Base-by-base conservation (phyloP, 345 rosid genomes). In the Crucihimalaya himalaica region DNA sequence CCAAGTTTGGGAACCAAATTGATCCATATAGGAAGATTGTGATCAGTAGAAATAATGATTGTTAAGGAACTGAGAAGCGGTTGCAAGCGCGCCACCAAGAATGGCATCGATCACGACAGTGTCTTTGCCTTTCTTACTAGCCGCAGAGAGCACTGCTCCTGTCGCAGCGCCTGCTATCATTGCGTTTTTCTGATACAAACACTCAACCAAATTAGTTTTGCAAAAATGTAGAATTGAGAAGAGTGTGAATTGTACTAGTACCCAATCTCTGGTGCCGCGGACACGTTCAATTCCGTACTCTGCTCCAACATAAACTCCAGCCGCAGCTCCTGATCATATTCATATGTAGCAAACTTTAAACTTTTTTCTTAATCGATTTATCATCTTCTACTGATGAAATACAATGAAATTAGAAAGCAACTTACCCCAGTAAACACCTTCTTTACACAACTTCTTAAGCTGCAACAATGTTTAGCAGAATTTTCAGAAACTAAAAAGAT, bases 351-450 rank as follows among this genome's bases (percentile, higher is more conserved):
- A 53, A 46, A 46, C n/a, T 10, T 27, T 19, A 52, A 5, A 23
- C 25, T 23, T n/a, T 39, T 61, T 18, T 6, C 11, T 15, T 45
- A 8, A 37, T 61, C 28, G 5, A 27, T 27, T 27, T 27, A 1
- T 29, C 9, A 15, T 45, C 34, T 23, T 23, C 25, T 3, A 23
- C 3, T 23, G 25, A 23, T 23, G 34, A 31, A 31, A 31, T 6
- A 31, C 12, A 34, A 35, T 65, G 21, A 28, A 4, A 35, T 11
- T 59, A 21, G 16, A 45, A 51, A 55, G 15, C 2, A 75, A 65
- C 86, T 78, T 80, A 91, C 98, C 96, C 95, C 97, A 88, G 58
- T 84, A 89, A 63, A 79, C 93, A 74, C 93, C 98, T 83, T 87
- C 97, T 77, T 83, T 85, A 75, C 98, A 94, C 88, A 91, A 84